Base-by-base conservation (phyloP, 208 protist genomes). In the Acanthamoeba divionensis region DNA sequence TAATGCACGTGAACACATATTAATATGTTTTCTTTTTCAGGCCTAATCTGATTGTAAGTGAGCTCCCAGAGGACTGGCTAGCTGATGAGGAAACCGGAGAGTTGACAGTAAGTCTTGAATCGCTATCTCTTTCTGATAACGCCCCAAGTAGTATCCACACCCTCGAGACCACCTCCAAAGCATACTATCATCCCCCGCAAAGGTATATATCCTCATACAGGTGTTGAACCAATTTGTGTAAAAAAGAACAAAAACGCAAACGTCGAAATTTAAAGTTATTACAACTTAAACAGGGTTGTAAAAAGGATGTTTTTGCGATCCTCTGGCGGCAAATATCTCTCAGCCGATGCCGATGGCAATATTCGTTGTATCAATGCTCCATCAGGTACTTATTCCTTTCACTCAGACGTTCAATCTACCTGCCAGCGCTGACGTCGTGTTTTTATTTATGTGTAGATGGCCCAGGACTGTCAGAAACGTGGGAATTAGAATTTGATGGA, bases 291-390 rank as follows among this genome's bases (percentile, higher is more conserved):
- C 31, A 63, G 55, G 12, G 38, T 38, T 24, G 48, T 82, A 0
- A 52, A 82, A 10, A 52, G 73, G 15, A 63, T 82, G 29, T 82
- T 52, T 10, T 52, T 82, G 2, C 73, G 73, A 18, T 82, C 73
- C 12, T 82, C 73, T n/a, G 50, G 62, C 73, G 73, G 73, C 10
- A 60, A 45, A 13, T 82, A 82, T 38, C 73, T 82, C n/a, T 82
- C 73, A 21, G 29, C 62, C 6, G 47, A 60, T 52, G 18, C 73
- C 47, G 44, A 82, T 45, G 73, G 73, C 8, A 62, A 0, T 45
- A 18, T 75, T 24, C n/a, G n/a, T n/a, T n/a, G n/a, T n/a, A 6
- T 52, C 21, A 45, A 24, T 75, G 66, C 38, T 69, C 26, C 15
- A 26, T 12, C 15, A n/a, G 44, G 38, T 24, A 18, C 62, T n/a